Conservation (phyloP, 2,329 filamentous ascomycete species). For the Alternaria sp. region DNA sequence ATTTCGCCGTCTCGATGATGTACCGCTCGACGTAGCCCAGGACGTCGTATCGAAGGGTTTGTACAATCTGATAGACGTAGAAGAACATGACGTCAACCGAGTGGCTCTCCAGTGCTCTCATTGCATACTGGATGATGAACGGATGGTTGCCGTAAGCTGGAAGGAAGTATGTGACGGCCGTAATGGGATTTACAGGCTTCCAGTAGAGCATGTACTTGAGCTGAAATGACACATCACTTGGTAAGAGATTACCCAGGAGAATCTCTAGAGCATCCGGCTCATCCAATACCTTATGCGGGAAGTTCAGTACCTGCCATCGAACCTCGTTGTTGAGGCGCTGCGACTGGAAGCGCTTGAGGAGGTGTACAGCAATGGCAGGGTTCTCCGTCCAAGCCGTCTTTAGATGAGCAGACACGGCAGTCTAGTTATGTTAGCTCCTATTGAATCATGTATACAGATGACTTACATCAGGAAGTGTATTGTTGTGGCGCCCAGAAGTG, state of each 20-base stretch:
- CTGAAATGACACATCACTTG: slow-evolving; percentile 80
- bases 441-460: not conserved
- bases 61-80: slow-evolving; percentile 97
- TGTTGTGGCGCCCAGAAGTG: slow-evolving; percentile 52
- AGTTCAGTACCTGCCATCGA: slow-evolving; percentile 78
- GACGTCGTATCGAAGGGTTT: slow-evolving; percentile 89
- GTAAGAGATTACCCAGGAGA: slow-evolving; percentile 77
- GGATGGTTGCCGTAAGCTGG: slow-evolving; percentile 91
- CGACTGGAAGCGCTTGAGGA: slow-evolving; percentile 79
- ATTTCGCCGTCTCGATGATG: slow-evolving; percentile 94
- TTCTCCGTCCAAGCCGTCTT: slow-evolving; percentile 86
- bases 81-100: slow-evolving; percentile 98
- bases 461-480: slow-evolving; percentile 49
- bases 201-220: slow-evolving; percentile 94
- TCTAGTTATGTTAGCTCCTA: slow-evolving; percentile 46
- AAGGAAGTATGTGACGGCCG: slow-evolving; percentile 90
- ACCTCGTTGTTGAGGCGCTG: slow-evolving; percentile 76
- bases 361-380: slow-evolving; percentile 84
- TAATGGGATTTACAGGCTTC: slow-evolving; percentile 90
- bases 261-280: slow-evolving; percentile 85
- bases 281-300: slow-evolving; percentile 79
- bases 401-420: slow-evolving; percentile 68
- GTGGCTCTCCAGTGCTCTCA: slow-evolving; percentile 92
- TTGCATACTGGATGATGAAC: slow-evolving; percentile 94
- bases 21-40: slow-evolving; percentile 96